Base-by-base conservation (phyloP, 2,329 filamentous ascomycete genomes). In the Fonsecaea erecta region DNA sequence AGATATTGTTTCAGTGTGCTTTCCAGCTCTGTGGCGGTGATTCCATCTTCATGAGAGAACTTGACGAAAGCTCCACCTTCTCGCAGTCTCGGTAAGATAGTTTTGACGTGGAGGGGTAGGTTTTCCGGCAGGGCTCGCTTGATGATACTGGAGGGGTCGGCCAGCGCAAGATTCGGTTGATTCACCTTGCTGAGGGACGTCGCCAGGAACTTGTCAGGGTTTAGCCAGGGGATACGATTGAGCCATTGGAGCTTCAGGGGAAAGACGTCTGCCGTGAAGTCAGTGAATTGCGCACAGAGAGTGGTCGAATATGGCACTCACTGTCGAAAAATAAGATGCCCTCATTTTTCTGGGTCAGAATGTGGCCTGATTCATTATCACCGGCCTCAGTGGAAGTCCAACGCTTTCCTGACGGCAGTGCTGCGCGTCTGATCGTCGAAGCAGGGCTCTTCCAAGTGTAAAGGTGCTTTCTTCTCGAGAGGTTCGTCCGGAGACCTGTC, bases 61-160 rank as follows among this genome's bases (percentile, higher is more conserved):
- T 96, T 97, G 76, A 98, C 88, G 75, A 96, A 98, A 0, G 92
- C 92, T 12, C 95, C 95, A 16, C 95, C 95, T 74, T 99, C 95
- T 73, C 96, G 93, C 30, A 96, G 82, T 2, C 93, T 85, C 0
- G 93, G 93, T 18, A 97, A 77, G 16, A 97, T 89, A 73, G 96
- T 90, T 2, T 88, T 91, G 53, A 97, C 86, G 64, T 89, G 87
- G 54, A 96, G 80, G 0, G 86, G 81, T 1, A 89, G 73, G 9
- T 83, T 83, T 3, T 81, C 76, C 0, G 90, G 90, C 26, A 92
- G 85, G 0, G 88, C 89, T 60, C 84, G 84, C 52, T 84, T 77
- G 14, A 87, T 79, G 18, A 89, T 81, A 34, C 78, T 78, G 28
- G 80, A 73, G 0, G 87, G 85, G 64, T 89, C 85, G 7, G 85